These are phyloP conservation scores for Acrocalymma vagum DNA, from an alignment of 2,329 filamentous ascomycete species.

Conservation along the genomic window DNA sequence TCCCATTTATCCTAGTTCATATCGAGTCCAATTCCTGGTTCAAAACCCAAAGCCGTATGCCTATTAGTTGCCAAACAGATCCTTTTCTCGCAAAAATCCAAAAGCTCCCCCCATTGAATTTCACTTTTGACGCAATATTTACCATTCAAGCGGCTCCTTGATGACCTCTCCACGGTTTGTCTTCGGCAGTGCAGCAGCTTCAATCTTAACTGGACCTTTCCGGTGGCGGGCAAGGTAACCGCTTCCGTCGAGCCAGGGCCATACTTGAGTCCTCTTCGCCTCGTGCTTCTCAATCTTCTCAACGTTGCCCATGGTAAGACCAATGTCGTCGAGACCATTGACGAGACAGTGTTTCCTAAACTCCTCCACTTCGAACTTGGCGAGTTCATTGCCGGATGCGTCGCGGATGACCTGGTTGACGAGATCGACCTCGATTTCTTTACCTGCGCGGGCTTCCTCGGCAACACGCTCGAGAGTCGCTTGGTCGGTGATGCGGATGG, in stretches of 20 bases:
- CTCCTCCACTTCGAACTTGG: constrained; percentile 85
- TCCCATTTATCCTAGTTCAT: too few species aligned
- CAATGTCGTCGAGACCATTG: constrained; percentile 95
- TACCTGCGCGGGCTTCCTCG: constrained; percentile 78
- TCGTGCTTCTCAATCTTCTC: constrained; percentile 89
- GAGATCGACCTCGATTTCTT: constrained; percentile 89
- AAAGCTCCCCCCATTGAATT: constrained; percentile 3
- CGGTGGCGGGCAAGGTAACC: constrained; percentile 74
- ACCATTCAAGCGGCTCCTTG: constrained; percentile 91
- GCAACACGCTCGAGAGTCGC: constrained; percentile 74
- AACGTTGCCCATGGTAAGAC: constrained; percentile 90
- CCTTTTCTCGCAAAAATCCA: constrained; percentile 8
- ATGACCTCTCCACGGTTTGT: constrained; percentile 88
- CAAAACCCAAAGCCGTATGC: too few species aligned
- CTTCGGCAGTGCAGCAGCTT: constrained; percentile 77
- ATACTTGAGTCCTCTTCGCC: constrained; percentile 75
- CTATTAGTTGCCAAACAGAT: too few species aligned
- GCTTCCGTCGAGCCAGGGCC: constrained; percentile 90
- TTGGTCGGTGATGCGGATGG: constrained; percentile 76
- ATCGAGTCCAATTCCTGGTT: too few species aligned
- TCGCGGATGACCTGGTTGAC: constrained; percentile 84
- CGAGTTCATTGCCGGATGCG: constrained; percentile 75
- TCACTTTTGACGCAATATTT: constrained; percentile 22
- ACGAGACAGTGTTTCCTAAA: constrained; percentile 94
- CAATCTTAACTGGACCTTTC: constrained; percentile 67